Evolutionary conservation across 441 rosid genomes (phyloP), one percentile per base, ranked within the genome.

Genomic region (Gossypium schwendimanii): DNA sequence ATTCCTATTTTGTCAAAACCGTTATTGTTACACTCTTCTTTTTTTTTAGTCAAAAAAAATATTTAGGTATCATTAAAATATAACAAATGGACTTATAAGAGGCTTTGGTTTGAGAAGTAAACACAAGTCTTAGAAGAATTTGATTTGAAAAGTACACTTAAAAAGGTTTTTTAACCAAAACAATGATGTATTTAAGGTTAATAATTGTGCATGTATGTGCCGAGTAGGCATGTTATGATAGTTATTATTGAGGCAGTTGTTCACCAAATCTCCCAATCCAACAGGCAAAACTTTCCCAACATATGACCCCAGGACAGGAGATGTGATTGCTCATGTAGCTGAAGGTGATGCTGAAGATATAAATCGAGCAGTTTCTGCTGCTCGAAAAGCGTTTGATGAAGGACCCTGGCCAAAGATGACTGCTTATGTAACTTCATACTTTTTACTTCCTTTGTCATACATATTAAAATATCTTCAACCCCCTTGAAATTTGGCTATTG

Each of bases 331-430:
- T 24, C 73, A 85, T 7, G 84, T 87, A 6, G 91, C 91, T 24
- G 91, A 87, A 79, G 88, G 87, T 0, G 87, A 85, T 65, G 82
- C 77, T 18, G 88, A 87, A 78, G 91, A 87, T 79, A 79, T 87
- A 70, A 75, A 87, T 72, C 78, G 83, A 2, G 91, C 91, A 0
- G 91, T 87, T 28, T 73, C 80, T 31, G 87, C 91, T 52, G 91
- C 91, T 72, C 86, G 89, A 76, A 87, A 82, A 75, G 91, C 91
- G 15, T 87, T 87, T 76, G 89, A 87, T 75, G 87, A 87, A 76
- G 89, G 91, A 74, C 91, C 91, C 5, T 87, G 91, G 91, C 89
- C 91, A 41, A 87, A 71, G 77, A 85, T 85, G 89, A 62, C 84
- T 70, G 81, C 91, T 70, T 87, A 87, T 80, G 91, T 85, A 80